Evolutionary conservation across 2,329 filamentous ascomycete genomes (phyloP).

Genomic region (Penicillium sp.): DNA sequence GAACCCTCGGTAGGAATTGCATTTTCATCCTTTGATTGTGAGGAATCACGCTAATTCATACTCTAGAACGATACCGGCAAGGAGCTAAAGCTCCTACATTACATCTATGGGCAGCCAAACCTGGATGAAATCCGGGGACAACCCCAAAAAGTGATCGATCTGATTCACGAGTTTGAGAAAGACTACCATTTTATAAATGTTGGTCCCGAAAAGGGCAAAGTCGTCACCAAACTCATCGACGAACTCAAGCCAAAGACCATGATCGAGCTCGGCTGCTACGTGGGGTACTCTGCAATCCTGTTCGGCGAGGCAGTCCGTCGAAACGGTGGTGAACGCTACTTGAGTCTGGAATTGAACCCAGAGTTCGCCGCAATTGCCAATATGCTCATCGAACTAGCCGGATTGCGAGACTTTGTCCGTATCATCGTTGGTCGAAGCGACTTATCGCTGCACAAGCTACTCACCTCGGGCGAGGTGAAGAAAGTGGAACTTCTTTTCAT

Average conservation of each 20-base stretch:
- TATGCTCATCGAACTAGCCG: conserved; percentile 69
- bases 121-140: conserved; percentile 63
- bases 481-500: conserved; percentile 67
- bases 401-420: conserved; percentile 66
- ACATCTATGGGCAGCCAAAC: conserved; percentile 61
- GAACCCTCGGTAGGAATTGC: neutral
- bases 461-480: conserved; percentile 51
- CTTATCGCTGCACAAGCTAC: conserved; percentile 61
- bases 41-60: neutral
- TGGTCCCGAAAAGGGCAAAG: conserved; percentile 69
- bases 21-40: neutral
- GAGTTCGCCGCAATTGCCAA: conserved; percentile 69
- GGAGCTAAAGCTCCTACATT: conserved; percentile 70
- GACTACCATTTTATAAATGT: conserved; percentile 78
- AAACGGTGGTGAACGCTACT: conserved; percentile 64
- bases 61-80: conserved; percentile 60
- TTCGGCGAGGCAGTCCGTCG: conserved; percentile 66
- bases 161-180: conserved; percentile 67
- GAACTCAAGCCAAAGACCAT: conserved; percentile 65
- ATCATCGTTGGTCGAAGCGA: conserved; percentile 69
- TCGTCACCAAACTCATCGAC: conserved; percentile 66
- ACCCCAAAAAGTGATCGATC: conserved; percentile 61
- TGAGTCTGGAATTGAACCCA: conserved; percentile 69
- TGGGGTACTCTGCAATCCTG: conserved; percentile 76
- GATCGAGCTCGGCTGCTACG: conserved; percentile 77